These are phyloP conservation scores for Colletotrichum higginsianum DNA, from an alignment of 2,329 filamentous ascomycete genomes.

Conservation along the genomic window DNA sequence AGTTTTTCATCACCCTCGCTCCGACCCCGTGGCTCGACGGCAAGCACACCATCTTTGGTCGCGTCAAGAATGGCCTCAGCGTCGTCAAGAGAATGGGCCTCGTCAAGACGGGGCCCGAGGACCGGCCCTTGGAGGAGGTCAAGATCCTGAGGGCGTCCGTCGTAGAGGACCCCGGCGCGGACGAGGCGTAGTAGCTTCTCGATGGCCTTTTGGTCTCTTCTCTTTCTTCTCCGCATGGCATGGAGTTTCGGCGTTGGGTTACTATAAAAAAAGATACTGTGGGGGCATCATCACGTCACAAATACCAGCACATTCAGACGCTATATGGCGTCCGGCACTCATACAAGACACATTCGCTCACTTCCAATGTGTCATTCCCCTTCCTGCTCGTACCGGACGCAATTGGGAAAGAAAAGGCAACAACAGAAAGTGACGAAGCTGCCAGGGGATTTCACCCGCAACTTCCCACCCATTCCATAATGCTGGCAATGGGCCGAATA, in stretches of 20 bases:
- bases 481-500: no score
- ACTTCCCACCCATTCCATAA: no score
- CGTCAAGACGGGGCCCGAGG: constrained; percentile 86
- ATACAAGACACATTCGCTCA: neutral
- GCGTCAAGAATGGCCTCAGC: constrained; percentile 86
- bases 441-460: neutral
- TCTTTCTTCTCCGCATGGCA: constrained; percentile 18
- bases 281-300: constrained; percentile 3
- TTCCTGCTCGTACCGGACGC: neutral
- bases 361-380: neutral
- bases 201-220: neutral
- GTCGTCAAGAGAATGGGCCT: constrained; percentile 91
- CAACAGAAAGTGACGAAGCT: neutral
- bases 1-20: constrained; percentile 96
- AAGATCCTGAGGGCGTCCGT: constrained; percentile 83
- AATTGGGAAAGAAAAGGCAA: neutral
- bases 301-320: constrained; percentile 9
- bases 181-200: constrained; percentile 51
- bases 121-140: constrained; percentile 85
- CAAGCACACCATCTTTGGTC: constrained; percentile 96
- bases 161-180: constrained; percentile 67
- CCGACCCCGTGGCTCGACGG: constrained; percentile 97
- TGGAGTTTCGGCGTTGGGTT: constrained; percentile 38
- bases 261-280: neutral
- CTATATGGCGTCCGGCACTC: neutral